phyloP scores from a whole-genome alignment of 495 filamentous ascomycete genomes.

The Parmelia sp. region DNA sequence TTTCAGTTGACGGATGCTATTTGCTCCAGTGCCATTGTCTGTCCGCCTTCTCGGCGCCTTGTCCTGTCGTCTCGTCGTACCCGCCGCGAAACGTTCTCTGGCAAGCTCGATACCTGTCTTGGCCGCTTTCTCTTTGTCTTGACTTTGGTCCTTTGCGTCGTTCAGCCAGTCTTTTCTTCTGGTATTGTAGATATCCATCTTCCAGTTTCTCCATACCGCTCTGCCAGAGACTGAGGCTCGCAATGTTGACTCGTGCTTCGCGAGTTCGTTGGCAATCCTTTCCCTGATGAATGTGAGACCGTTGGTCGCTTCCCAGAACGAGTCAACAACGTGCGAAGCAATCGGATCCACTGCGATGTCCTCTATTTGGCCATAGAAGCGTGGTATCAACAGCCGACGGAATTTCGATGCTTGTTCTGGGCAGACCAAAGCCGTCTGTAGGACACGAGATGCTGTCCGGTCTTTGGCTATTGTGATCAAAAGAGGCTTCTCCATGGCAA shows the following conservation, averaged over 20 bases:
- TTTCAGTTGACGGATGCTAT: conserved; percentile 9
- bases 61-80: background rate
- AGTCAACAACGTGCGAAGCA: conserved; percentile 74
- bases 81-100: conserved; percentile 36
- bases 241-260: conserved; percentile 55
- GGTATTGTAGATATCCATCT: conserved; percentile 76
- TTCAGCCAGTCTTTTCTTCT: conserved; percentile 62
- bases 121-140: conserved; percentile 19
- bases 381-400: conserved; percentile 56
- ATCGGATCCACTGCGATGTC: conserved; percentile 62
- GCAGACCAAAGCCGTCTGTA: conserved; percentile 61
- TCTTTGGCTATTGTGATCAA: conserved; percentile 50
- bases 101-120: conserved; percentile 39
- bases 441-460: conserved; percentile 57
- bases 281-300: conserved; percentile 62
- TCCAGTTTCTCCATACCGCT: conserved; percentile 87
- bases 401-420: conserved; percentile 48
- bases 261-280: conserved; percentile 58
- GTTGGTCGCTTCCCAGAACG: conserved; percentile 61
- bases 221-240: conserved; percentile 70
- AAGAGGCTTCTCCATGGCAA: conserved; percentile 37
- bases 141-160: conserved; percentile 49
- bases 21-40: background rate
- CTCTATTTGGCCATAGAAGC: conserved; percentile 52
- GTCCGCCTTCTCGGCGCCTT: background rate